These are phyloP conservation scores for Ceratobasidium sp. DNA, from an alignment of 1,284 basidiomycete species.

Conservation along the genomic window DNA sequence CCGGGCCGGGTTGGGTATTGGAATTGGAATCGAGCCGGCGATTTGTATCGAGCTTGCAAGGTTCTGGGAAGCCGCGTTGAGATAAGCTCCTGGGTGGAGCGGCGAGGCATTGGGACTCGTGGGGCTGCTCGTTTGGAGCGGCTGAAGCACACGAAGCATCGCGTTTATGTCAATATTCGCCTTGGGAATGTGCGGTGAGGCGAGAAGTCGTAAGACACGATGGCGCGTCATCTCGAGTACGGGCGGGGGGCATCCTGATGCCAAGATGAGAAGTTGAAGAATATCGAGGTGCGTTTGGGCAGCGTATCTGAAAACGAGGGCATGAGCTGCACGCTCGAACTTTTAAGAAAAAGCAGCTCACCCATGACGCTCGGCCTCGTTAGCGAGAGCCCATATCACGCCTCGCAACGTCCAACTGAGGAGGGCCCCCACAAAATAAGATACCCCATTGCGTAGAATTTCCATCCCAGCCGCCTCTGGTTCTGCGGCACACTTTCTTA, in stretches of 20 bases:
- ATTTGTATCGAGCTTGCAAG: conserved; percentile 6
- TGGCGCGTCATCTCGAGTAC: conserved; percentile 72
- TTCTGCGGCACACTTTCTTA: conserved; percentile 59
- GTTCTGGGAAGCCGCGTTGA: conserved; percentile 26
- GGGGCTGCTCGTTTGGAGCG: conserved; percentile 14
- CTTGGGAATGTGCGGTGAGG: conserved; percentile 50
- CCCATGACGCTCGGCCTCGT: conserved; percentile 69
- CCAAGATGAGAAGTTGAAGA: conserved; percentile 71
- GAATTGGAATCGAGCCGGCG: conserved; percentile 12
- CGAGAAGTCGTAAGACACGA: conserved; percentile 64
- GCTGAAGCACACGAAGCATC: conserved; percentile 26
- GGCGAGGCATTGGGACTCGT: conserved; percentile 15
- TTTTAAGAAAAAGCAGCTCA: conserved; percentile 56
- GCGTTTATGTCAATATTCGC: conserved; percentile 42
- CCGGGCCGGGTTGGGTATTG: conserved; percentile 32
- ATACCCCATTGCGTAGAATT: conserved; percentile 73
- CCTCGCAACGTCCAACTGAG: conserved; percentile 82
- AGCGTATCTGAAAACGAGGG: conserved; percentile 49
- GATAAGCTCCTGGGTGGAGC: conserved; percentile 22
- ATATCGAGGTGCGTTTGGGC: conserved; percentile 65
- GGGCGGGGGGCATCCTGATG: conserved; percentile 69
- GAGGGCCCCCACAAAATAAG: conserved; percentile 76
- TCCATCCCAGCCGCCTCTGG: conserved; percentile 68
- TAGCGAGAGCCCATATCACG: conserved; percentile 69
- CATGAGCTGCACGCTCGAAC: conserved; percentile 50